phyloP scores from a whole-genome alignment of 495 filamentous ascomycete genomes.

The Penicillium diatomitis region DNA sequence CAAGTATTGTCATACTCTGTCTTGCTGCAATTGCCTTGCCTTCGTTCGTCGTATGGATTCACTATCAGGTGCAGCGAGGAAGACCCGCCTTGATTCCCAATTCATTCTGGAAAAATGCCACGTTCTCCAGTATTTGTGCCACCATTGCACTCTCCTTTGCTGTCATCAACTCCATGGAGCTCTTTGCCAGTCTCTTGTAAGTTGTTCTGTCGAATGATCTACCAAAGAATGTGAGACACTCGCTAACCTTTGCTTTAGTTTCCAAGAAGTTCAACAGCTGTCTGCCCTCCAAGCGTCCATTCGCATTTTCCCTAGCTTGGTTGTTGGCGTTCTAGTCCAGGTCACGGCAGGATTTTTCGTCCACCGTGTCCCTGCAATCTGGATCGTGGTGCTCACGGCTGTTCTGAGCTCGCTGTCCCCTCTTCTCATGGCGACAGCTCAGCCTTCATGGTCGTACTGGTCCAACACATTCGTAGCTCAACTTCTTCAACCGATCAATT shows the following conservation, averaged over 20 bases:
- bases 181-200: slow-evolving; percentile 33
- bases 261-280: slow-evolving; percentile 40
- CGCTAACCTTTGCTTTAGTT: slow-evolving; percentile 8
- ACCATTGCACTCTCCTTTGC: slow-evolving; percentile 45
- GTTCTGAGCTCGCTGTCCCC: slow-evolving; percentile 11
- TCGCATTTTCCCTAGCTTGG: slow-evolving; percentile 18
- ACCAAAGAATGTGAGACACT: too few species aligned
- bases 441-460: slow-evolving; percentile 19
- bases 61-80: slow-evolving; percentile 39
- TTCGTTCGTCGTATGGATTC: slow-evolving; percentile 32
- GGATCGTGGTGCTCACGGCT: slow-evolving; percentile 9
- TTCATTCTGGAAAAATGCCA: slow-evolving; percentile 39
- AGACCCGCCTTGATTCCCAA: slow-evolving; percentile 41
- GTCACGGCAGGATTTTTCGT: slow-evolving; percentile 13
- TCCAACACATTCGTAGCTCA: slow-evolving; percentile 13
- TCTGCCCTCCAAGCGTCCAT: slow-evolving; percentile 30
- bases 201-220: not conserved
- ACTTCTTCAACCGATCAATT: slow-evolving; percentile 8
- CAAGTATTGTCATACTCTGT: slow-evolving; percentile 22
- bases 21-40: slow-evolving; percentile 17
- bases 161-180: slow-evolving; percentile 39
- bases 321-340: slow-evolving; percentile 16
- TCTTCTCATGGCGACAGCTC: slow-evolving; percentile 21
- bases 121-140: slow-evolving; percentile 41
- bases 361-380: slow-evolving; percentile 10